Conservation (phyloP, 225 moss, liverwort and hornwort genomes). For the Anthoceros angustus region DNA sequence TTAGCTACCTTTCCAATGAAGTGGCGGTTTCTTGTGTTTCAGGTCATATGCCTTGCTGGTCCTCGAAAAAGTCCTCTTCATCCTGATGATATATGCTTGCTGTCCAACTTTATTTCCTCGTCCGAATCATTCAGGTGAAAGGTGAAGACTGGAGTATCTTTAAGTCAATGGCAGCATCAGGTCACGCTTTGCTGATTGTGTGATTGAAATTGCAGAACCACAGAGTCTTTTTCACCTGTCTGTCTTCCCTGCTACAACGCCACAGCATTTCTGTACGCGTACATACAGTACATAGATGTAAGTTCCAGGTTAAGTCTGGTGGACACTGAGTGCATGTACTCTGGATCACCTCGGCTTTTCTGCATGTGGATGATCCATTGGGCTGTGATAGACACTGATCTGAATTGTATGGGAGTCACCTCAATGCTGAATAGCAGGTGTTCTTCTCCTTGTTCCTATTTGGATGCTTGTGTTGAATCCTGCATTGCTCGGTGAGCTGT, state of each 20-base stretch:
- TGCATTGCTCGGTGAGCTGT: too few species aligned
- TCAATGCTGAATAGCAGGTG: too few species aligned
- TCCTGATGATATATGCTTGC: conserved; percentile 78
- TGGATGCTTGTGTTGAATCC: too few species aligned
- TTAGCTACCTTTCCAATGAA: too few species aligned
- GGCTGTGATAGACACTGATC: neutral
- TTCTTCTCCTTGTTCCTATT: too few species aligned
- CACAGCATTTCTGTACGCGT: conserved; percentile 90
- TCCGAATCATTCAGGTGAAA: conserved; percentile 93
- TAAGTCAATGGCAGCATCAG: conserved; percentile 1
- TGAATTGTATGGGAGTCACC: too few species aligned
- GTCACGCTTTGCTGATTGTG: neutral
- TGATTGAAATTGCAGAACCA: conserved; percentile 42
- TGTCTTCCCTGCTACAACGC: conserved; percentile 91
- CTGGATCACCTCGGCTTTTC: neutral
- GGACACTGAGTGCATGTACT: neutral
- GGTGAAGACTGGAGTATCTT: neutral
- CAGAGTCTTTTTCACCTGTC: conserved; percentile 94
- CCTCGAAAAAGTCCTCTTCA: conserved; percentile 60
- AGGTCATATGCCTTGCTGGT: conserved; percentile 86
- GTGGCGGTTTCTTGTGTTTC: neutral
- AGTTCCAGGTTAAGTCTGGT: conserved; percentile 11
- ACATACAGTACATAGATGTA: conserved; percentile 96
- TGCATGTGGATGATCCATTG: neutral
- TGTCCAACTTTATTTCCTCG: conserved; percentile 85